A percentile compares a stretch with the other conserved stretches of the same genome.
phyloP scores from a whole-genome alignment of 306 rosid genomes.

The Prunus armeniaca region DNA sequence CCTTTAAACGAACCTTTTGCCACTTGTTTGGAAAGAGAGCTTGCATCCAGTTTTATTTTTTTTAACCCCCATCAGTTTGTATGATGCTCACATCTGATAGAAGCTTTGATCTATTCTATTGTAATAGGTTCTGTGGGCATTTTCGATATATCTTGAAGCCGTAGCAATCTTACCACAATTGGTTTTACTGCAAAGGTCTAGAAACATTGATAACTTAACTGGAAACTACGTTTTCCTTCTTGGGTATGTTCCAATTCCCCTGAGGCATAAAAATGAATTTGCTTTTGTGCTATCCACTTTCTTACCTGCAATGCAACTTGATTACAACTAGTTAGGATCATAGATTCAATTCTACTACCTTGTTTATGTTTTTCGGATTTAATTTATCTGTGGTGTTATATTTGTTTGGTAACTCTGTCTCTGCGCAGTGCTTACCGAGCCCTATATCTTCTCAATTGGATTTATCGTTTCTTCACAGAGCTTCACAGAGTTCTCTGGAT shows the following conservation, averaged over 20 bases:
- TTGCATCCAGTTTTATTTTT: no score
- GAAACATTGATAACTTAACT: constrained; percentile 29
- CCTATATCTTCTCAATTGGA: constrained; percentile 32
- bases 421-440: constrained; percentile 31
- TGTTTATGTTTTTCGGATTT: background rate
- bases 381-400: background rate
- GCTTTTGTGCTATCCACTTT: background rate
- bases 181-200: constrained; percentile 28
- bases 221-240: constrained; percentile 31
- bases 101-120: background rate
- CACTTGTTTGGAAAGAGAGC: no score
- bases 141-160: constrained; percentile 29
- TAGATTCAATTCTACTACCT: no score
- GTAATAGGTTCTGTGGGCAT: constrained; percentile 22
- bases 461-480: constrained; percentile 37
- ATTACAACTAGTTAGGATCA: background rate
- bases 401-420: background rate
- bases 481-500: constrained; percentile 32
- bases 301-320: background rate
- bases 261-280: background rate
- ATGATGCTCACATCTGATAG: background rate
- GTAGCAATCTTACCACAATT: constrained; percentile 32
- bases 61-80: background rate
- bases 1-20: no score
- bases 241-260: constrained; percentile 19